Evolutionary conservation across 768 basidiomycete genomes (phyloP).

Genomic region (Obba rivulosa): DNA sequence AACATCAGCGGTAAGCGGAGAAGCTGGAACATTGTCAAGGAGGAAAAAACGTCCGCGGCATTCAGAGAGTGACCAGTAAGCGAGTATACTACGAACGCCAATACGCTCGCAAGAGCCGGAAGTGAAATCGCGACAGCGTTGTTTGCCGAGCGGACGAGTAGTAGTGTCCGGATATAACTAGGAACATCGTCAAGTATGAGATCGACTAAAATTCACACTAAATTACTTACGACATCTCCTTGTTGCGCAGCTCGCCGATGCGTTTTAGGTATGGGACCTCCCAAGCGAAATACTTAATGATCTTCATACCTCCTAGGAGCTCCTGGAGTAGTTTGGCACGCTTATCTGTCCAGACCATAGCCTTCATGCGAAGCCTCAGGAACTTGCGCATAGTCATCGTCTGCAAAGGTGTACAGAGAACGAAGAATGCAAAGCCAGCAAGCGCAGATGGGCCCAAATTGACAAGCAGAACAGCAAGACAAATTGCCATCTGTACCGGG

Average conservation of each 20-base stretch:
- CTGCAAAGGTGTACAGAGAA: slow-evolving; percentile 71
- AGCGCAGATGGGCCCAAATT: slow-evolving; percentile 63
- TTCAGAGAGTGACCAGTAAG: slow-evolving; percentile 61
- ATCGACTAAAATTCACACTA: slow-evolving; percentile 1
- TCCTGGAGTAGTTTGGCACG: slow-evolving; percentile 88
- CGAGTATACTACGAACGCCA: slow-evolving; percentile 74
- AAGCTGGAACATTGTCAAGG: slow-evolving; percentile 80
- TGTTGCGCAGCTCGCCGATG: slow-evolving; percentile 60
- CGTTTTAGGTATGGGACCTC: slow-evolving; percentile 75
- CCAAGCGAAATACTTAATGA: slow-evolving; percentile 93
- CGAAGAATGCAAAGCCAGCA: slow-evolving; percentile 55
- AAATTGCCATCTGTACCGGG: slow-evolving; percentile 73
- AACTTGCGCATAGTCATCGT: slow-evolving; percentile 67
- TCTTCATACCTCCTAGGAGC: slow-evolving; percentile 81
- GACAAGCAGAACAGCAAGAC: slow-evolving; percentile 65
- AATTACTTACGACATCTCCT: slow-evolving; percentile 59
- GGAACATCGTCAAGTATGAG: no score
- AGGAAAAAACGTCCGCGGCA: slow-evolving; percentile 75
- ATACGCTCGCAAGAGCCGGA: slow-evolving; percentile 74
- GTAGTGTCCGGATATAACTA: slow-evolving; percentile 61
- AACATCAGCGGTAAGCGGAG: slow-evolving; percentile 81
- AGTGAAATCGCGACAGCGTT: slow-evolving; percentile 66
- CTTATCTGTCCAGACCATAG: slow-evolving; percentile 88
- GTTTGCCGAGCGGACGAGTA: slow-evolving; percentile 62
- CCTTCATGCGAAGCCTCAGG: slow-evolving; percentile 61